Base-by-base conservation (phyloP, 2,329 filamentous ascomycete genomes). In the Parastagonospora nodorum region DNA sequence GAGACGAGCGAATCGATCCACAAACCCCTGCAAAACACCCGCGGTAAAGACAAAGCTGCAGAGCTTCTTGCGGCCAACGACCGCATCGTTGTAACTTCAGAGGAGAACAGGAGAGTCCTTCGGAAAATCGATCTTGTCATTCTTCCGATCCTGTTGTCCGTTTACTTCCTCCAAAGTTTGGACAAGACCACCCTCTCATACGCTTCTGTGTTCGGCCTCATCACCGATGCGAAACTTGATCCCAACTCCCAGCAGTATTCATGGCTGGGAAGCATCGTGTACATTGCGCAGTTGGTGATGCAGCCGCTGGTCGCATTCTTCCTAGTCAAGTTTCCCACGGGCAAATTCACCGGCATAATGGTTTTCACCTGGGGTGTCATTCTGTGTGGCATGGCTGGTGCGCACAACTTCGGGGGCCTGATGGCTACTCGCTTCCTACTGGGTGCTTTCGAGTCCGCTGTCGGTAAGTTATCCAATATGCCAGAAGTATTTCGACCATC, bases 391-490 rank as follows among this genome's bases (percentile, higher is more conserved):
- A 86, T 88, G 58, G 82, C 86, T 1, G 83, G 82, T 1, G 84
- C 82, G 55, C 75, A 75, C 38, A 84, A 80, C 66, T 90, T 89
- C 59, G 71, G 74, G 0, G 80, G 83, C 1, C 76, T 90, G 1
- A 77, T 88, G n/a, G 73, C 77, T 0, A 82, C 87, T 2, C 80
- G 88, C 5, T 87, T 84, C 0, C 72, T 90, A 8, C 79, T 90
- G 4, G 88, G 88, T 43, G 81, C 87, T 43, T 89, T 89, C 61
- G 87, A 90, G 69, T 82, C 86, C 0, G 82, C 82, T 40, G 74
- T 78, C 30, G 67, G 66, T 65, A 53, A 55, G 67, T 55, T 9
- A 29, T 63, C 5, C 19, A 24, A 24, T 24, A 24, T 24, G 3
- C 3, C 5, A 74, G 27, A 19, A 6, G 4, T 2, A 6, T 16